Base-by-base conservation (phyloP, 2,329 filamentous ascomycete genomes). In the Rachicladosporium sp. region DNA sequence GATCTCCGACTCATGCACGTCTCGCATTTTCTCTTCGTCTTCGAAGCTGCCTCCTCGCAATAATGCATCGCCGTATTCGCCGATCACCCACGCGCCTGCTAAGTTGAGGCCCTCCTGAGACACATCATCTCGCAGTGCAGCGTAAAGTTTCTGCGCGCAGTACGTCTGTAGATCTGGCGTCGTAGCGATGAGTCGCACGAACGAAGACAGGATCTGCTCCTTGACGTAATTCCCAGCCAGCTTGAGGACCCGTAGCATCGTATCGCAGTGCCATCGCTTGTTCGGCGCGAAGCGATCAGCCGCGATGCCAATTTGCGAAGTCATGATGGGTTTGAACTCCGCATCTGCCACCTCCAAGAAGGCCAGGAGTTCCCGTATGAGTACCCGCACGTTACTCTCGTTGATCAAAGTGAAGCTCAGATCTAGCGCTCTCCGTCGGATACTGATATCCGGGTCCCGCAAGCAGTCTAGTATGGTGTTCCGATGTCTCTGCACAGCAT, bases 251-350 rank as follows among this genome's bases (percentile, higher is more conserved):
- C 93, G 77, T 39, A 98, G 70, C 80, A 98, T 95, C 2, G 93
- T 98, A 56, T 98, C 91, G 50, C 96, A 82, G 58, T 98, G 91
- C 91, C 91, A 98, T 58, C 91, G 74, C 66, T 96, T 96, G 65
- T 91, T 96, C 1, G 91, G 93, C 2, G 91, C 84, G 62, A 86
- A 98, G 49, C 89, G 80, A 61, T 98, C 91, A 5, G 93, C 91
- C 8, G 93, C 91, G 52, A 98, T 86, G 15, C 91, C 91, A 59
- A 98, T 98, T 57, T 98, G 91, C 38, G 82, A 91, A 2, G 91
- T 98, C 88, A 98, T 95, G 38, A 86, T 85, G 5, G 91, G 85
- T 66, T 98, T 98, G 68, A 98, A 98, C 61, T 98, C 91, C 49
- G 93, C 94, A 55, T 98, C 91, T 40, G 93, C 89, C 37, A 94